Conservation (phyloP, 106 monocot genomes). For the Platanthera zijinensis region DNA sequence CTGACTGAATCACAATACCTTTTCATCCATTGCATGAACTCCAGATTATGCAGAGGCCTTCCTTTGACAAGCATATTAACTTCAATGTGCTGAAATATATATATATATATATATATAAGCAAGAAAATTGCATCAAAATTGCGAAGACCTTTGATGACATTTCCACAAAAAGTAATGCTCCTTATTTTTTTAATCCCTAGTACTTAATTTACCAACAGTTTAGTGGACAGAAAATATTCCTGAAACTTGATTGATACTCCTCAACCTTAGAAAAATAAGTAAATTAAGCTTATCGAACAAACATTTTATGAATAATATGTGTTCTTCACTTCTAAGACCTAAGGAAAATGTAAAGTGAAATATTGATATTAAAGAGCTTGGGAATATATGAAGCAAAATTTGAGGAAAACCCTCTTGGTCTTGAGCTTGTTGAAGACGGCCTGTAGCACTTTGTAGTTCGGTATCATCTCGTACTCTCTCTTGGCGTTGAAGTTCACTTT, state of each 20-base stretch:
- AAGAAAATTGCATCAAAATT: background rate
- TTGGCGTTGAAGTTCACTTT: conserved; percentile 99
- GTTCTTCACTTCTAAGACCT: too few species aligned
- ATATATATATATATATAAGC: background rate
- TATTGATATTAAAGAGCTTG: too few species aligned
- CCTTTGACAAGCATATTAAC: conserved; percentile 64
- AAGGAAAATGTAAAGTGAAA: background rate
- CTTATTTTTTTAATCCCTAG: too few species aligned
- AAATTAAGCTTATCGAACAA: too few species aligned
- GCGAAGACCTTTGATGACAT: background rate
- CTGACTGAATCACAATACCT: conserved; percentile 60
- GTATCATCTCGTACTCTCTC: conserved; percentile 98
- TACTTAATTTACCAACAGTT: too few species aligned
- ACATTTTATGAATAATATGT: too few species aligned
- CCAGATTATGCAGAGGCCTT: conserved; percentile 70
- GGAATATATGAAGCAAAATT: background rate
- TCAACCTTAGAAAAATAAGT: too few species aligned
- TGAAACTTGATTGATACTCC: too few species aligned
- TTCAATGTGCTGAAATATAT: conserved; percentile 43
- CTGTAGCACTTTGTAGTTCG: conserved; percentile 99
- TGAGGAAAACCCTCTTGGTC: conserved; percentile 73
- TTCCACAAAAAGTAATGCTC: too few species aligned
- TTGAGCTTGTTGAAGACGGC: conserved; percentile 99
- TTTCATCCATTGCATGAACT: conserved; percentile 90
- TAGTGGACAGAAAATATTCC: too few species aligned